Evolutionary conservation across 805 yeast genomes (phyloP).

Genomic region (Lipomyces anomalus): DNA sequence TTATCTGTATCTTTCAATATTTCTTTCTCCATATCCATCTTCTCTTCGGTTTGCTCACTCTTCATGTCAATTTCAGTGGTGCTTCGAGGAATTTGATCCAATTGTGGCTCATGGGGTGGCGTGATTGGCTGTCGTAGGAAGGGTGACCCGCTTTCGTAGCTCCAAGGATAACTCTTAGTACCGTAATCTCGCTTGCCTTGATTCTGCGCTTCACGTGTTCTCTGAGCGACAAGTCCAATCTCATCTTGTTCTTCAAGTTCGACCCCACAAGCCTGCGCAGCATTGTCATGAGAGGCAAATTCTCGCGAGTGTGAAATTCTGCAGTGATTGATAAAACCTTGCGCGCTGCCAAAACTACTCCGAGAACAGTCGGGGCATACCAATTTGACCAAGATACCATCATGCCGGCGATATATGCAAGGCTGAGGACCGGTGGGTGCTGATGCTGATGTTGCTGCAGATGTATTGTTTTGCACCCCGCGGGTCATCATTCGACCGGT

Average conservation of each 20-base stretch:
- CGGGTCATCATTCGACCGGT: background rate
- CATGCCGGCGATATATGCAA: slow-evolving; percentile 35
- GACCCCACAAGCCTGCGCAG: slow-evolving; percentile 63
- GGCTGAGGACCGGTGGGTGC: slow-evolving; percentile 16
- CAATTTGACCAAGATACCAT: slow-evolving; percentile 62
- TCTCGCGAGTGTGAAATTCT: slow-evolving; percentile 69
- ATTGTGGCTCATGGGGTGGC: slow-evolving; percentile 16
- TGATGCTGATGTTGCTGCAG: slow-evolving; percentile 3
- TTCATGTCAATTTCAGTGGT: background rate
- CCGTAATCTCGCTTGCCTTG: slow-evolving; percentile 11
- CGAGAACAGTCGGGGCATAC: slow-evolving; percentile 65
- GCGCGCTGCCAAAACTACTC: slow-evolving; percentile 69
- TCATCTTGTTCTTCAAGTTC: slow-evolving; percentile 45
- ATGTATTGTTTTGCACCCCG: background rate
- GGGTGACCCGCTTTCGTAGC: slow-evolving; percentile 2
- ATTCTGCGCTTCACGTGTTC: background rate
- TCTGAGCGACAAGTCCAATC: slow-evolving; percentile 56
- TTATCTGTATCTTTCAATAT: background rate
- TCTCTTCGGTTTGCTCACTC: background rate
- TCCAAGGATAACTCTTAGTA: slow-evolving; percentile 15
- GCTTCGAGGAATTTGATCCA: slow-evolving; percentile 15
- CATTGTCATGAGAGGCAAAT: slow-evolving; percentile 65
- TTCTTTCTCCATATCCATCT: background rate
- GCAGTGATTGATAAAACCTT: slow-evolving; percentile 73
- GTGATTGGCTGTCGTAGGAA: slow-evolving; percentile 15